Evolutionary conservation across 306 rosid genomes (phyloP), one percentile per base, ranked within the genome.

Genomic region (Aeschynomene evenia): DNA sequence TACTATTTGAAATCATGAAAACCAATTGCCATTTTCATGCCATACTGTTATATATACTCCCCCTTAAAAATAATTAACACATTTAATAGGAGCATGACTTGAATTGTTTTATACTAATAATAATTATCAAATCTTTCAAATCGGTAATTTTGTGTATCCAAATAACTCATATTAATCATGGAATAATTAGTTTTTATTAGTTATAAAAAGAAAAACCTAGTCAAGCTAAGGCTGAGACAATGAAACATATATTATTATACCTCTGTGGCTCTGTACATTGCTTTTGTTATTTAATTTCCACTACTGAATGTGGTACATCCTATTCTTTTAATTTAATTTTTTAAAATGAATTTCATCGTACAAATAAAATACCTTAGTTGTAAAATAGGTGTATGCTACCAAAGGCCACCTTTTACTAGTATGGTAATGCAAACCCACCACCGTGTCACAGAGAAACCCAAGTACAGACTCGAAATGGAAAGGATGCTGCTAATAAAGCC

Each of bases 331-430:
- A n/a, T n/a, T n/a, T n/a, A n/a, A n/a, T n/a, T n/a, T n/a, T n/a
- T n/a, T n/a, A n/a, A n/a, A n/a, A n/a, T n/a, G n/a, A n/a, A n/a
- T 2, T 5, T 40, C 21, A 31, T 63, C 8, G 48, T 34, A 57
- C 74, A 33, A n/a, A n/a, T n/a, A n/a, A n/a, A n/a, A n/a, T 45
- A 31, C 34, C 68, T 65, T 56, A 66, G 68, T 57, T 66, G 74
- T 55, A 15, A n/a, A 74, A 24, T 36, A 50, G 34, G 23, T 26
- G 78, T 53, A 64, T 64, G 51, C 60, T 39, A 53, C 26, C 56
- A 58, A 71, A 71, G 29, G 67, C 4, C 12, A 46, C 50, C 68
- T 46, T 71, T 71, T 58, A 59, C 28, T 29, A 60, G 50, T n/a
- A n/a, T n/a, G n/a, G n/a, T n/a, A n/a, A 60, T 61, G 77, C 40